Evolutionary conservation across 768 basidiomycete genomes (phyloP), one percentile per base, ranked within the genome.

Genomic region (Tulasnella sp.): DNA sequence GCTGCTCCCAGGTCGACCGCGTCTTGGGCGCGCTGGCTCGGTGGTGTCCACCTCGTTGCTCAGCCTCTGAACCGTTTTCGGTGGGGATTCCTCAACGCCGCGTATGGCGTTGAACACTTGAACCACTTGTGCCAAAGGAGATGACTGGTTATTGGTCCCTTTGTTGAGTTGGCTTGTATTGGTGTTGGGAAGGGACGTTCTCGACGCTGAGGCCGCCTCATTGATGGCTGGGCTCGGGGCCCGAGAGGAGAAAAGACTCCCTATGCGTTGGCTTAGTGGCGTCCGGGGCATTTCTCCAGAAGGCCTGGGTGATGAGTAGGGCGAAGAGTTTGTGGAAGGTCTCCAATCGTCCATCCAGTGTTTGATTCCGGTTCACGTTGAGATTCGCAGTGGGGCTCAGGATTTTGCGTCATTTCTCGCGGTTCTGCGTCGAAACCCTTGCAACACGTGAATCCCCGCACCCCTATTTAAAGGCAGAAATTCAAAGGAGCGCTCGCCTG

Each of bases 281-380:
- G 49, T 37, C 22, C 72, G 52, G 45, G 72, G 72, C 72, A 74
- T 74, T 52, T 74, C 72, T 34, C 52, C 49, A 58, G 72, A 74
- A 37, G 36, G 49, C 17, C 72, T 29, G 8, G 72, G 68, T 5
- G 68, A 70, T 25, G 54, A 58, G 54, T 58, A 58, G 54, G 54
- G 54, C 22, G 54, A 58, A 5, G 54, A 58, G 54, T 22, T 58
- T 25, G 52, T 54, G 52, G 52, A 54, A 54, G 52, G 4, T 14
- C 52, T 12, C 52, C 52, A 54, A 14, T 54, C 52, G 52, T 54
- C 17, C 52, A 54, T 54, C 52, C 52, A 25, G 52, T 19, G 52
- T 54, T 42, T 8, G 42, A 17, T 42, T 42, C 42, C 52, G 52
- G 52, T 54, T 54, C 52, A 54, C 52, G 52, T 54, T 54, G 52